A percentile compares a stretch with the other conserved stretches of the same genome.
Evolutionary conservation across 345 rosid species (phyloP).

Genomic region (Populus euphratica): DNA sequence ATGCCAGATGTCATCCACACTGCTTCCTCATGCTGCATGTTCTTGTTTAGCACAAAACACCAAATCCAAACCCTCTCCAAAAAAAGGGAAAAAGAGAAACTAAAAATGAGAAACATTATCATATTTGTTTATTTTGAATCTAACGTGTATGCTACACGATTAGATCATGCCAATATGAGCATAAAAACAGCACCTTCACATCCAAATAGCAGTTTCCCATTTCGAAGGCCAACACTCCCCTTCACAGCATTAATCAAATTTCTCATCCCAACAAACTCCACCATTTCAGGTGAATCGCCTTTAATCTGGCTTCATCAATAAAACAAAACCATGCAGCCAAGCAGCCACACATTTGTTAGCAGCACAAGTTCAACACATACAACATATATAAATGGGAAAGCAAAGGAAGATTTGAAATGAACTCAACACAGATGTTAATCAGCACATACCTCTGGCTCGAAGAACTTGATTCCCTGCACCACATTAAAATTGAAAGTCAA

Average conservation of each 20-base stretch:
- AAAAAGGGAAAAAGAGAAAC: not conserved
- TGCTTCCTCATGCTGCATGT: too few species aligned
- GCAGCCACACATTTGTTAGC: not conserved
- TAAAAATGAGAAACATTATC: not conserved
- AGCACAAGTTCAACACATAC: not conserved
- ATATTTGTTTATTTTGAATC: not conserved
- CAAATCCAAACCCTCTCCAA: too few species aligned
- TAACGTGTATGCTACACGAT: constrained; percentile 7
- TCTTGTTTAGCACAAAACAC: too few species aligned
- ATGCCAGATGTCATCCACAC: too few species aligned
- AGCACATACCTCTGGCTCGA: constrained; percentile 84
- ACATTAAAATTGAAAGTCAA: constrained; percentile 26
- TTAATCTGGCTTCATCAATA: constrained; percentile 57
- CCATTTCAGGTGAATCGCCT: constrained; percentile 95
- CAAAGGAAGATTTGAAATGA: constrained; percentile 5
- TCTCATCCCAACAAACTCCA: constrained; percentile 80
- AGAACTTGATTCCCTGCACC: constrained; percentile 88
- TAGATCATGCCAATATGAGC: not conserved
- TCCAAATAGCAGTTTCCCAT: constrained; percentile 75
- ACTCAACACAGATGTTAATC: constrained; percentile 10
- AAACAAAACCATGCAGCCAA: constrained; percentile 9
- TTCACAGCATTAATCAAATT: constrained; percentile 77
- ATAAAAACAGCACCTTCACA: constrained; percentile 48
- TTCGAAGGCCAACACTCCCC: constrained; percentile 61
- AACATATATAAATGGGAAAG: not conserved